Base-by-base conservation (phyloP, 1,284 basidiomycete species). In the Xerocomus amazonicus region DNA sequence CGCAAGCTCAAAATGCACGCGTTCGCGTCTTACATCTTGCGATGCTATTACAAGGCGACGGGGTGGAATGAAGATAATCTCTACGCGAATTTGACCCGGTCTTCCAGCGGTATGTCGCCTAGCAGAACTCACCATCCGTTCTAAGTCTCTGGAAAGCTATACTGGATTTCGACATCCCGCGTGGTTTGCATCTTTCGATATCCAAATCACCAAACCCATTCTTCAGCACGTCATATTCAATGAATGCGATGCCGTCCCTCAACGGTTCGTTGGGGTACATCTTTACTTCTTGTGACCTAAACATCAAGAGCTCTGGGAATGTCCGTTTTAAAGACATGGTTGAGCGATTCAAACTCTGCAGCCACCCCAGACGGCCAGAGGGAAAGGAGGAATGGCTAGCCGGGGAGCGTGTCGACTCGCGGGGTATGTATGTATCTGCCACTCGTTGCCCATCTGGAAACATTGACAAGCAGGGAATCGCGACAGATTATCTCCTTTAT, bases 21-120 rank as follows among this genome's bases (percentile, higher is more conserved):
- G 8, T 93, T 93, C 65, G 85, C 89, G 26, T 83, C 90, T 10
- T 92, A 94, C 72, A 87, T 97, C 45, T 76, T 97, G 39, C 84
- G 88, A 56, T 87, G 79, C 66, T 97, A 97, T 71, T 94, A 94
- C 73, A 80, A 82, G 56, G 84, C 84, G 12, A 97, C 92, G 37
- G 90, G 90, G 54, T 98, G 95, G 95, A 95, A 95, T 63, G 91
- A 96, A 67, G 93, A 97, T 70, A 95, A 95, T 64, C 78, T 95
- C 7, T 97, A 94, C 64, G 84, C 89, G 6, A 92, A 96, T 60
- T 67, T 98, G 33, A 97, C 92, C 6, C 80, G 91, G 37, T 90
- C 92, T 33, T 95, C 92, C 1, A 87, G 81, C 72, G 88, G 91
- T 93, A 54, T 54, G 81, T 72, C 28, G 9, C 27, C 34, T 53